Evolutionary conservation across 495 filamentous ascomycete species (phyloP).

Genomic region (Penicillium subrubescens): DNA sequence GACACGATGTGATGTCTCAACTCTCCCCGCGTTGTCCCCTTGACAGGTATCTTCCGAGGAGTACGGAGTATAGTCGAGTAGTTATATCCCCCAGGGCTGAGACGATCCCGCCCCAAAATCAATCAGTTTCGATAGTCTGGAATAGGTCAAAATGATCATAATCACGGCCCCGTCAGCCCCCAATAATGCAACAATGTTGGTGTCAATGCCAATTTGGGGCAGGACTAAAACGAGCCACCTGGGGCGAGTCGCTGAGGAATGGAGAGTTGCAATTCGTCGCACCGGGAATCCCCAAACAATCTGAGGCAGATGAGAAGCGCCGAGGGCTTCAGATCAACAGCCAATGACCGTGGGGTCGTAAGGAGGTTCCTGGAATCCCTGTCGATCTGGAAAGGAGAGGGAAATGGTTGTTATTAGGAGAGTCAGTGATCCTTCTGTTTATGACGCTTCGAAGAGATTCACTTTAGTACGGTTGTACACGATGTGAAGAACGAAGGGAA

Average conservation of each 20-base stretch:
- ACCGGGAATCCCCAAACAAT: slow-evolving; percentile 19
- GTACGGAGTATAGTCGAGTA: slow-evolving; percentile 9
- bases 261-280: slow-evolving; percentile 28
- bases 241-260: slow-evolving; percentile 15
- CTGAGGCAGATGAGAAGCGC: slow-evolving; percentile 36
- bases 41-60: slow-evolving; percentile 8
- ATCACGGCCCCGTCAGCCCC: slow-evolving; percentile 22
- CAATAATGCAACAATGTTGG: slow-evolving; percentile 8
- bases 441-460: background rate
- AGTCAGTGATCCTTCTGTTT: background rate
- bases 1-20: slow-evolving; percentile 27
- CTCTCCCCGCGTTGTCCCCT: slow-evolving; percentile 24
- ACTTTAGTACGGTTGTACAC: background rate
- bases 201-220: slow-evolving; percentile 13
- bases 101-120: background rate
- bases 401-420: background rate
- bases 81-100: slow-evolving; percentile 3
- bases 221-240: slow-evolving; percentile 14
- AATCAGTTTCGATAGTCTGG: background rate
- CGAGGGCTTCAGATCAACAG: slow-evolving; percentile 29
- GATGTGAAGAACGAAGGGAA: slow-evolving; percentile 8
- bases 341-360: slow-evolving; percentile 23
- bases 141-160: slow-evolving; percentile 7
- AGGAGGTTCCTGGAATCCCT: slow-evolving; percentile 27
- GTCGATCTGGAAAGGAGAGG: slow-evolving; percentile 15